Percentiles rank a stretch among this genome's conserved stretches.
Conservation (phyloP, 345 rosid genomes). For the Murraya koenigii region DNA sequence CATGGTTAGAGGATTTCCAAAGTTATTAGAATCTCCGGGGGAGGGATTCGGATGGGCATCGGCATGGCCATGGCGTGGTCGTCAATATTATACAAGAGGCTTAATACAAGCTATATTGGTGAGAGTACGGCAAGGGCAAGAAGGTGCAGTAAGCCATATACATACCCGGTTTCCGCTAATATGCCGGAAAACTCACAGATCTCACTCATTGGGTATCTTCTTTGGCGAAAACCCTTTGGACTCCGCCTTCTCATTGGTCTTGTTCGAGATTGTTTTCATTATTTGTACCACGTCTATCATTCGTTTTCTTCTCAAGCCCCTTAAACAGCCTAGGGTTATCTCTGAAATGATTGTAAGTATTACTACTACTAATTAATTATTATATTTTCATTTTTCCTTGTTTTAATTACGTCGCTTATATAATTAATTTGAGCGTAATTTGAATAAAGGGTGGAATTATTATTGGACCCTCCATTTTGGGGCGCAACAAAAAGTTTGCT, state of each 20-base stretch:
- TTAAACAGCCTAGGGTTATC: slow-evolving; percentile 67
- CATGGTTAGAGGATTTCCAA: too few species aligned
- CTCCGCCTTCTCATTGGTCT: slow-evolving; percentile 33
- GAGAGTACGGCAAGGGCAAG: too few species aligned
- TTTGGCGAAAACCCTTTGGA: slow-evolving; percentile 42
- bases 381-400: neutral
- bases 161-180: slow-evolving; percentile 1
- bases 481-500: slow-evolving; percentile 36
- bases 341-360: slow-evolving; percentile 65
- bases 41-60: too few species aligned
- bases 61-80: too few species aligned
- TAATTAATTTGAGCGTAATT: neutral
- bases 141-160: neutral
- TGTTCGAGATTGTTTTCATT: slow-evolving; percentile 41
- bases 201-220: slow-evolving; percentile 38
- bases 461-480: slow-evolving; percentile 73
- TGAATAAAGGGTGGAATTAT: slow-evolving; percentile 63
- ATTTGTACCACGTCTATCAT: slow-evolving; percentile 32
- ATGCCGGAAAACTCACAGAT: slow-evolving; percentile 24
- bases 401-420: too few species aligned
- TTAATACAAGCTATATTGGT: too few species aligned
- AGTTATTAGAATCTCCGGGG: too few species aligned
- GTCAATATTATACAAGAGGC: too few species aligned
- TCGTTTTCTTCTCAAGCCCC: slow-evolving; percentile 63
- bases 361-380: neutral